Base-by-base conservation (phyloP, 2,329 filamentous ascomycete species). In the Magnaporthales sp. region DNA sequence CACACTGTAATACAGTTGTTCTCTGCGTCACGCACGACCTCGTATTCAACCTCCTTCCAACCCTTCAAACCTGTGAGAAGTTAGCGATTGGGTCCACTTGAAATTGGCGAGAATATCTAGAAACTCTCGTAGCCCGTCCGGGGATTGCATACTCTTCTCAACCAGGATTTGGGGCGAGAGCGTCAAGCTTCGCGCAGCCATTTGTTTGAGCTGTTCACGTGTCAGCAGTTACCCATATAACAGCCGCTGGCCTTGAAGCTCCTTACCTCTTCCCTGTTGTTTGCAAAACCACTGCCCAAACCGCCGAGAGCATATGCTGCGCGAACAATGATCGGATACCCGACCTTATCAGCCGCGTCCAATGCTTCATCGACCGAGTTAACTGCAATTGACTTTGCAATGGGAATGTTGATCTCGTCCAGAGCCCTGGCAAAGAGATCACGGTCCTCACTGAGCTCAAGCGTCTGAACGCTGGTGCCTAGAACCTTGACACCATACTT, bases 1-100 rank as follows among this genome's bases (percentile, higher is more conserved):
- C 95, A 99, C 69, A 99, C 95, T 7, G 95, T 99, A 76, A 99
- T 98, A 77, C 95, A 99, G 84, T 98, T 98, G 81, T 99, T 93
- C 73, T 92, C 89, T 67, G 89, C 91, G 81, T 98, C 95, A 74
- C 95, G 90, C 56, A 99, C 95, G 69, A 98, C 95, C 78, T 99
- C 95, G 75, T 98, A 99, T 78, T 99, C 95, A 70, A 98, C 96
- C 79, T 99, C 95, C 79, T 99, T 66, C 64, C 64, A 66, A 30
- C 64, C 64, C 64, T 66, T 66, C 31, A 66, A 60, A 32, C 63
- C 62, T 64, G n/a, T 9, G n/a, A 61, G n/a, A 61, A 10, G 56
- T 61, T 61, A 61, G 56, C 56, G 13, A 61, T 26, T n/a, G 13
- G 6, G n/a, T 51, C n/a, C 7, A 51, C 13, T 15, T 51, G 13